These are phyloP conservation scores for Trichosporon asahii DNA, from an alignment of 1,284 basidiomycete species.

Conservation along the genomic window DNA sequence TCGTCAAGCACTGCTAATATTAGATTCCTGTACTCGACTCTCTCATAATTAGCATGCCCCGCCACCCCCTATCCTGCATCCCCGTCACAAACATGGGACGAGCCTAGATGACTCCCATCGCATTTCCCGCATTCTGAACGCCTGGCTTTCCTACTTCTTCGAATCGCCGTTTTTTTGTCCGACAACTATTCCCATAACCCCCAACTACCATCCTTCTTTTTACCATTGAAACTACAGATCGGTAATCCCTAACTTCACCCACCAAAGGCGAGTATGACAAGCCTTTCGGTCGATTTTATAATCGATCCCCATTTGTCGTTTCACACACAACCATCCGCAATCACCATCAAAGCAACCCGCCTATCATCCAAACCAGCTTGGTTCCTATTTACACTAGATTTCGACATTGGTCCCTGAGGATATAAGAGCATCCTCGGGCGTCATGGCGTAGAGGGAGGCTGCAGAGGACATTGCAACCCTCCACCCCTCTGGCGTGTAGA, in stretches of 20 bases:
- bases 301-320: constrained; percentile 7
- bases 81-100: constrained; percentile 12
- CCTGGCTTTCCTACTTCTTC: neutral
- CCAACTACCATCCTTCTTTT: constrained; percentile 9
- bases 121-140: neutral
- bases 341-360: constrained; percentile 8
- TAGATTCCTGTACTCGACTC: constrained; percentile 51
- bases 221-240: constrained; percentile 8
- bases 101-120: neutral
- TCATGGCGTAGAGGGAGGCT: constrained; percentile 16
- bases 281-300: neutral
- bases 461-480: constrained; percentile 21
- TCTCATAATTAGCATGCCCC: constrained; percentile 37
- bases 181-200: constrained; percentile 4
- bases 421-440: constrained; percentile 14
- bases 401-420: constrained; percentile 19
- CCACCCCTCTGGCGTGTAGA: constrained; percentile 23
- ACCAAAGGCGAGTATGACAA: constrained; percentile 3
- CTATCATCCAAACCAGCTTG: constrained; percentile 25
- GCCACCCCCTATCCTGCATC: constrained; percentile 11
- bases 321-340: constrained; percentile 11
- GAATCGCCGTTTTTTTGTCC: constrained; percentile 7
- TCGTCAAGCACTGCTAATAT: neutral
- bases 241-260: constrained; percentile 3
- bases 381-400: constrained; percentile 28